These are phyloP conservation scores for Crithidia fasciculata DNA, from an alignment of 208 protist species.

Conservation along the genomic window DNA sequence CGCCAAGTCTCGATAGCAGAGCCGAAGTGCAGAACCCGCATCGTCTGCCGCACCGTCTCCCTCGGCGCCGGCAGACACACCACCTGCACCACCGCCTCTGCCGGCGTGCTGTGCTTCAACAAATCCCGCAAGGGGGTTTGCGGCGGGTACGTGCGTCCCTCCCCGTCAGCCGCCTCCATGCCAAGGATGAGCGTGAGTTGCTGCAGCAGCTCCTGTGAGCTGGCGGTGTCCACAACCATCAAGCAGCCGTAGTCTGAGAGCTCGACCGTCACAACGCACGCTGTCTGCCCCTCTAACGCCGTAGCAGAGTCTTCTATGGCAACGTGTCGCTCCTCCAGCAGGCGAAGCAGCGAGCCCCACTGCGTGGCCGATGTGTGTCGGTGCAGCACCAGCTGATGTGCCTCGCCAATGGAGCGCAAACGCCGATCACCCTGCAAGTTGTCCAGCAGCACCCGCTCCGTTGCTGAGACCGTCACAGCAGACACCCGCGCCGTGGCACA, in stretches of 20 bases:
- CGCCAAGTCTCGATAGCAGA: conserved; percentile 31
- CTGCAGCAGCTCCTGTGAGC: conserved; percentile 58
- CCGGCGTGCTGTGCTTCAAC: conserved; percentile 36
- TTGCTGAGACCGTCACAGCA: conserved; percentile 50
- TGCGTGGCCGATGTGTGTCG: conserved; percentile 37
- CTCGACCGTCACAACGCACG: conserved; percentile 62
- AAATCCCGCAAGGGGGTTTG: conserved; percentile 43
- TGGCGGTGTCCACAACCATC: conserved; percentile 60
- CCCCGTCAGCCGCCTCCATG: conserved; percentile 31
- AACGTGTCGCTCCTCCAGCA: conserved; percentile 53
- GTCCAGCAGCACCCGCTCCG: conserved; percentile 58
- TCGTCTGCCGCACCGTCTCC: conserved; percentile 39
- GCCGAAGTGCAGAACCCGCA: conserved; percentile 73
- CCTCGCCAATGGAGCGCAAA: conserved; percentile 40
- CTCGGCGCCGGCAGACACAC: conserved; percentile 56
- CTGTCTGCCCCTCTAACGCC: conserved; percentile 51
- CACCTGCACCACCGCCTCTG: conserved; percentile 54
- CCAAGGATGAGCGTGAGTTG: conserved; percentile 59
- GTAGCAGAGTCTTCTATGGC: conserved; percentile 25
- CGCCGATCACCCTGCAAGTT: conserved; percentile 40
- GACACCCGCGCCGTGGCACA: conserved; percentile 47
- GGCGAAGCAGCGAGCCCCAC: conserved; percentile 58
- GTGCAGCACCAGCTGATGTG: conserved; percentile 30
- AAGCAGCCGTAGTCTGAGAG: conserved; percentile 58
- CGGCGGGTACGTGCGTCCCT: conserved; percentile 46